phyloP scores from a whole-genome alignment of 2,329 filamentous ascomycete genomes.

The Epichloe sp. region DNA sequence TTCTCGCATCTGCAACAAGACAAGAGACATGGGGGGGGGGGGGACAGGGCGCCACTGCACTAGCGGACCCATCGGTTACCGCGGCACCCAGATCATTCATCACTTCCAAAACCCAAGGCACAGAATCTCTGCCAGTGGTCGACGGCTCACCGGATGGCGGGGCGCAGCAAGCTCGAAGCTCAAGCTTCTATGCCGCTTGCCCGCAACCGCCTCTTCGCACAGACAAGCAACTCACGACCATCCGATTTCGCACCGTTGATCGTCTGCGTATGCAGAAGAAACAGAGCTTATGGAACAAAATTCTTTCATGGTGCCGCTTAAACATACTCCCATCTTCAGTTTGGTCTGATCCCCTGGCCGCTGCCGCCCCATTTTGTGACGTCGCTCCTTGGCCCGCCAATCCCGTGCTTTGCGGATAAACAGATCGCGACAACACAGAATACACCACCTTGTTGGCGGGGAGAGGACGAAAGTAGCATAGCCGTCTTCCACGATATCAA shows the following conservation, averaged over 20 bases:
- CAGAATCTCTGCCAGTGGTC: too few relatives aligned
- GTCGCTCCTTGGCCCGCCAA: not conserved
- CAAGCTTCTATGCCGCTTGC: too few relatives aligned
- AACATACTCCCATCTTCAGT: too few relatives aligned
- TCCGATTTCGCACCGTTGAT: too few relatives aligned
- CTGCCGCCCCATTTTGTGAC: not conserved
- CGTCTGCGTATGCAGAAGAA: too few relatives aligned
- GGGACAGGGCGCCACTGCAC: too few relatives aligned
- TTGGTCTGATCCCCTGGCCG: not conserved
- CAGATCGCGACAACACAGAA: not conserved
- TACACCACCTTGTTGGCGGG: not conserved
- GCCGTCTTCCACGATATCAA: not conserved
- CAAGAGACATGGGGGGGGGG: not conserved
- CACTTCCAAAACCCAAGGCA: conserved; percentile 1
- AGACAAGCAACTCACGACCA: too few relatives aligned
- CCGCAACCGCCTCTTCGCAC: too few relatives aligned
- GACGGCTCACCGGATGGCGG: too few relatives aligned
- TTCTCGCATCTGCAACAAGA: not conserved
- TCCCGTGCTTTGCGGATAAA: not conserved
- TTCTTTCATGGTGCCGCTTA: too few relatives aligned
- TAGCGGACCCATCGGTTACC: conserved; percentile 12
- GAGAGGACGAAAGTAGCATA: not conserved
- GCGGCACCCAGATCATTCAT: conserved; percentile 9
- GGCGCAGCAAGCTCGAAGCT: too few relatives aligned
- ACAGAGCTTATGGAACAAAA: too few relatives aligned